phyloP scores from a whole-genome alignment of 768 basidiomycete genomes.

The Suillus subalutaceus region DNA sequence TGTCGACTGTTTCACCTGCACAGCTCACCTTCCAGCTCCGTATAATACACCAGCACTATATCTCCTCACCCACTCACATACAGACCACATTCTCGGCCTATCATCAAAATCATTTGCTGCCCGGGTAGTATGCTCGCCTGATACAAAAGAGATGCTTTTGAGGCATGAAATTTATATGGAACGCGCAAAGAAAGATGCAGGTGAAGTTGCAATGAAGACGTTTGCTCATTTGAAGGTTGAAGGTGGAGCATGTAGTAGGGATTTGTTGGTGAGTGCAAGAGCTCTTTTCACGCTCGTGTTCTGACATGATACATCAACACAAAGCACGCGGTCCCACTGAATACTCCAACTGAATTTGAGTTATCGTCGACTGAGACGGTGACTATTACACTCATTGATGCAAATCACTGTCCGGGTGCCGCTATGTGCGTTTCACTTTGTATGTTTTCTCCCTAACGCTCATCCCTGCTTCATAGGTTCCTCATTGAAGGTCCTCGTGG shows the following conservation, averaged over 20 bases:
- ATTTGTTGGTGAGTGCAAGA: slow-evolving; percentile 55
- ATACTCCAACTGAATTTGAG: slow-evolving; percentile 65
- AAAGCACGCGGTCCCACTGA: slow-evolving; percentile 60
- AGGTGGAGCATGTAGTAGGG: slow-evolving; percentile 57
- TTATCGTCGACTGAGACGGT: slow-evolving; percentile 61
- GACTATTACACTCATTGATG: slow-evolving; percentile 80
- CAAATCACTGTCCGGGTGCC: slow-evolving; percentile 94
- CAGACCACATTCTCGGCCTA: slow-evolving; percentile 84
- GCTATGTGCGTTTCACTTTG: slow-evolving; percentile 65
- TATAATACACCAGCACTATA: slow-evolving; percentile 51
- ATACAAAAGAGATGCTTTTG: slow-evolving; percentile 87
- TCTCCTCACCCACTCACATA: slow-evolving; percentile 88
- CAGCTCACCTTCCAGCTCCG: slow-evolving; percentile 35
- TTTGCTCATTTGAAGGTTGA: slow-evolving; percentile 71
- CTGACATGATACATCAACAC: background rate
- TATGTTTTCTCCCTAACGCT: background rate
- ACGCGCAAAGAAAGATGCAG: slow-evolving; percentile 40
- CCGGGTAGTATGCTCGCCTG: slow-evolving; percentile 74
- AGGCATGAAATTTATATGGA: slow-evolving; percentile 73
- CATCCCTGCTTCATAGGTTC: slow-evolving; percentile 57
- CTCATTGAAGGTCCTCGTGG: slow-evolving; percentile 72
- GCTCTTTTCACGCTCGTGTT: background rate
- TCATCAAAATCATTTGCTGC: slow-evolving; percentile 74
- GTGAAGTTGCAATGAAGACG: slow-evolving; percentile 43
- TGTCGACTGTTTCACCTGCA: slow-evolving; percentile 77